phyloP scores from a whole-genome alignment of 2,329 filamentous ascomycete genomes.

The Cylindrodendrum hubeiense region DNA sequence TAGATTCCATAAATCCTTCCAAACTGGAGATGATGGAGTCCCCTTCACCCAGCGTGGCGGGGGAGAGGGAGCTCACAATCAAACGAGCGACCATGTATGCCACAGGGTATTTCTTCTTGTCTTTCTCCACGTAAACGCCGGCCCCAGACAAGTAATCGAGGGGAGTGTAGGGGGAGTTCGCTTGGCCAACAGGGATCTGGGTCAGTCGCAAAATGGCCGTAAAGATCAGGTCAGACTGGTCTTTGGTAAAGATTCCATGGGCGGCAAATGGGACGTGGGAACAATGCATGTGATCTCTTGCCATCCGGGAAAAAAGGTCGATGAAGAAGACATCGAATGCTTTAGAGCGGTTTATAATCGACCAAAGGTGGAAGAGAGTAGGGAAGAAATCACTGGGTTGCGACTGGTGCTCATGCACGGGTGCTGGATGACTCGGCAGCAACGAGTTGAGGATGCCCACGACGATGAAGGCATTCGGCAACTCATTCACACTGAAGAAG shows the following conservation, averaged over 20 bases:
- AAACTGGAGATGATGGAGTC: slow-evolving; percentile 87
- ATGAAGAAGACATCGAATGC: slow-evolving; percentile 88
- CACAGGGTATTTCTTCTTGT: slow-evolving; percentile 91
- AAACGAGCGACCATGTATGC: slow-evolving; percentile 93
- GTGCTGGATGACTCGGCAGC: slow-evolving; percentile 85
- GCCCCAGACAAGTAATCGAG: slow-evolving; percentile 88
- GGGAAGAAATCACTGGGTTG: slow-evolving; percentile 90
- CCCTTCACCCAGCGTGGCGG: slow-evolving; percentile 79
- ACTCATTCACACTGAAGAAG: slow-evolving; percentile 93
- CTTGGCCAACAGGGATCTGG: slow-evolving; percentile 96
- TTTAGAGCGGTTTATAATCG: slow-evolving; percentile 89
- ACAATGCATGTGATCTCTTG: slow-evolving; percentile 84
- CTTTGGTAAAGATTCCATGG: slow-evolving; percentile 90
- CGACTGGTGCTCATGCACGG: slow-evolving; percentile 78
- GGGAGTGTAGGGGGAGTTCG: slow-evolving; percentile 89
- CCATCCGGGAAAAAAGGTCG: slow-evolving; percentile 88
- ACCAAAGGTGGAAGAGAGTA: slow-evolving; percentile 97
- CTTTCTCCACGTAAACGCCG: slow-evolving; percentile 89
- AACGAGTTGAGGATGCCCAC: slow-evolving; percentile 87
- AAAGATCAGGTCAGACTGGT: slow-evolving; percentile 93
- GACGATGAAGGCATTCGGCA: slow-evolving; percentile 94
- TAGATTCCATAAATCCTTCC: slow-evolving; percentile 91
- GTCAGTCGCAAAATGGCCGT: slow-evolving; percentile 89
- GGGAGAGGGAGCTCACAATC: slow-evolving; percentile 94
- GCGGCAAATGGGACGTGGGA: slow-evolving; percentile 83